Percentiles rank a stretch among this genome's conserved stretches.
These are phyloP conservation scores for Neltuma alba DNA, from an alignment of 306 rosid genomes.

Conservation along the genomic window DNA sequence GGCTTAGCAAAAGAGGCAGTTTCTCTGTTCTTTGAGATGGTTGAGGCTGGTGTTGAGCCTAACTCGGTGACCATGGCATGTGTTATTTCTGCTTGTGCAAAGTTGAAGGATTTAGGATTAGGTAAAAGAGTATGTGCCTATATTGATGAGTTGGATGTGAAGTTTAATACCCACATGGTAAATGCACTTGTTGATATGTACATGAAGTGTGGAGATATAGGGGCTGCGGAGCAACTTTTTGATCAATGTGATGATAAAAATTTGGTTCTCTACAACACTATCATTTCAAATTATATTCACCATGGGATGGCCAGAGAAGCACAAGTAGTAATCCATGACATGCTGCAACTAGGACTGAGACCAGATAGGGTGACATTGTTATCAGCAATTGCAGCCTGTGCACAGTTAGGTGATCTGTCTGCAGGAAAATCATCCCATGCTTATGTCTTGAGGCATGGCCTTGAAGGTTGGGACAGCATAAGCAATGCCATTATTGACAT, in stretches of 20 bases:
- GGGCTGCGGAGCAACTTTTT: conserved; percentile 52
- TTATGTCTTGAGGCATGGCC: conserved; percentile 67
- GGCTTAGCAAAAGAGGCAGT: conserved; percentile 56
- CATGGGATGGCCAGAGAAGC: conserved; percentile 57
- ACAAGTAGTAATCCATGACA: conserved; percentile 48
- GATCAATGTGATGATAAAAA: conserved; percentile 51
- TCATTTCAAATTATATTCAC: conserved; percentile 73
- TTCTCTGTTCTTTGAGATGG: conserved; percentile 74
- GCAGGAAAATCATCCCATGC: conserved; percentile 67
- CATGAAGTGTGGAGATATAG: conserved; percentile 73
- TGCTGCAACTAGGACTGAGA: conserved; percentile 52
- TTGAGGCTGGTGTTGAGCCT: conserved; percentile 54
- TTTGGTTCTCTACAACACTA: conserved; percentile 76
- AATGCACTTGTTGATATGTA: conserved; percentile 81
- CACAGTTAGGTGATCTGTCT: conserved; percentile 59
- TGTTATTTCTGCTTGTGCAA: conserved; percentile 78
- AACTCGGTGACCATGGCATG: conserved; percentile 71
- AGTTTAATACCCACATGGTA: conserved; percentile 56
- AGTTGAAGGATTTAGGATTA: conserved; percentile 69
- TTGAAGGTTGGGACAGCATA: conserved; percentile 69
- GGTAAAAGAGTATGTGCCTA: conserved; percentile 52
- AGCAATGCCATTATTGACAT: conserved; percentile 75
- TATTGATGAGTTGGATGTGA: conserved; percentile 52
- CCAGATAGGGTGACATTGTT: conserved; percentile 74
- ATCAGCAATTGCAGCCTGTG: conserved; percentile 64